Conservation (phyloP, 2,329 filamentous ascomycete species). For the Colletotrichum sp. region DNA sequence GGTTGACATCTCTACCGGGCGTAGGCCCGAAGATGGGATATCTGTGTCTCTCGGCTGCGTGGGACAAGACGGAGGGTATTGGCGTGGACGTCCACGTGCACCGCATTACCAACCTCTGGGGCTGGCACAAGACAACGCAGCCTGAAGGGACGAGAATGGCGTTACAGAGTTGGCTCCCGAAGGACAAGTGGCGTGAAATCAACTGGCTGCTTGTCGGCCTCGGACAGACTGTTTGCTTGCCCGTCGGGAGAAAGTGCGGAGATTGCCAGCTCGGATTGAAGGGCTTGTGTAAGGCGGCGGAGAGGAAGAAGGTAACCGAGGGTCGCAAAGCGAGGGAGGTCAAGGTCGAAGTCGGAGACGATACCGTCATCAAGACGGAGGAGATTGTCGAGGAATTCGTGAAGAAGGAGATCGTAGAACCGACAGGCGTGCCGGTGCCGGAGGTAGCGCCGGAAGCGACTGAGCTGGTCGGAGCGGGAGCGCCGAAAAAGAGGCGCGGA, state of each 20-base stretch:
- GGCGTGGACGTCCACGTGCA: constrained; percentile 96
- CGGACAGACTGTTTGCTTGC: constrained; percentile 85
- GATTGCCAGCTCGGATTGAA: constrained; percentile 80
- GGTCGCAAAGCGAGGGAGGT: constrained; percentile 55
- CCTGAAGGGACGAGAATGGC: constrained; percentile 82
- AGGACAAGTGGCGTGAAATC: constrained; percentile 88
- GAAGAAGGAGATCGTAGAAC: constrained; percentile 12
- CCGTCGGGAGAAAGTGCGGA: constrained; percentile 80
- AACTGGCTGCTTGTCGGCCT: constrained; percentile 88
- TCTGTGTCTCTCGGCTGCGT: constrained; percentile 79
- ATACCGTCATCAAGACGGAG: constrained; percentile 22
- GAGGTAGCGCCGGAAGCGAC: background rate
- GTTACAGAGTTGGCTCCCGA: constrained; percentile 83
- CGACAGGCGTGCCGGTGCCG: background rate
- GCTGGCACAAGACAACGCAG: constrained; percentile 81
- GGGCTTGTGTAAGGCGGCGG: constrained; percentile 78
- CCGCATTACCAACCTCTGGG: constrained; percentile 92
- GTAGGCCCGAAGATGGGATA: constrained; percentile 97
- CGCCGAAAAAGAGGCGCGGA: background rate
- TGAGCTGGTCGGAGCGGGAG: background rate
- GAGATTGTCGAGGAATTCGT: constrained; percentile 34
- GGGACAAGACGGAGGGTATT: constrained; percentile 72
- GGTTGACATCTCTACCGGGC: constrained; percentile 78
- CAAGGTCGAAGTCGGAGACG: constrained; percentile 26
- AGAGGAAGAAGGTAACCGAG: constrained; percentile 65